Percentiles rank a stretch among this genome's conserved stretches.
These are phyloP conservation scores for Vaccinium corymbosum DNA, from an alignment of 148 eudicot genomes.

Conservation along the genomic window DNA sequence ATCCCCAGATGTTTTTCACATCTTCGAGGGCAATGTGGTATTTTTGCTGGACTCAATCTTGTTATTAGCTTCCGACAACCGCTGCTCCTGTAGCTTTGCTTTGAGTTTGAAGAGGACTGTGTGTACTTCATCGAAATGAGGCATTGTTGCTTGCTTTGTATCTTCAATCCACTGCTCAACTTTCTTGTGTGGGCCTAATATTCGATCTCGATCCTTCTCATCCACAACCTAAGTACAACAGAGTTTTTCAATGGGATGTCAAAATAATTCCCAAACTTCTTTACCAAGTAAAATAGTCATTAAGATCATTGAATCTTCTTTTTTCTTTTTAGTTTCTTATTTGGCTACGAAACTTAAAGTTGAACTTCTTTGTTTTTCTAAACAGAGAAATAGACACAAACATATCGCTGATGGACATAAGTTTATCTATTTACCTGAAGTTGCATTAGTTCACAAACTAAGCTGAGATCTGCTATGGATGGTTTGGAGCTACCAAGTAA, in stretches of 20 bases:
- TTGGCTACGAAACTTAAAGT: not conserved
- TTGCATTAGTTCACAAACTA: slow-evolving; percentile 90
- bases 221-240: slow-evolving; percentile 44
- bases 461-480: slow-evolving; percentile 87
- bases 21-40: slow-evolving; percentile 18
- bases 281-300: not conserved
- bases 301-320: not conserved
- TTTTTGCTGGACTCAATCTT: not conserved
- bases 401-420: not conserved
- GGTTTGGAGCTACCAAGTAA: slow-evolving; percentile 74
- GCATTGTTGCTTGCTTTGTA: slow-evolving; percentile 57
- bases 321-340: not conserved
- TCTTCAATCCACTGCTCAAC: slow-evolving; percentile 78
- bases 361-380: not conserved
- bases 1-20: slow-evolving; percentile 9
- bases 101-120: slow-evolving; percentile 41
- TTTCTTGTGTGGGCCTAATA: slow-evolving; percentile 66
- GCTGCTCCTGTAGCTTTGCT: slow-evolving; percentile 40
- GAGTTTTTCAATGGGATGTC: not conserved
- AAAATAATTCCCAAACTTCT: not conserved
- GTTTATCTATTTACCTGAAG: slow-evolving; percentile 58
- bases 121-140: slow-evolving; percentile 81
- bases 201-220: slow-evolving; percentile 50
- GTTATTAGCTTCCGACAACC: slow-evolving; percentile 6
- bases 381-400: not conserved